A percentile compares a stretch with the other conserved stretches of the same genome.
phyloP scores from a whole-genome alignment of 179 eudicot species.

The Vitellaria paradoxa region DNA sequence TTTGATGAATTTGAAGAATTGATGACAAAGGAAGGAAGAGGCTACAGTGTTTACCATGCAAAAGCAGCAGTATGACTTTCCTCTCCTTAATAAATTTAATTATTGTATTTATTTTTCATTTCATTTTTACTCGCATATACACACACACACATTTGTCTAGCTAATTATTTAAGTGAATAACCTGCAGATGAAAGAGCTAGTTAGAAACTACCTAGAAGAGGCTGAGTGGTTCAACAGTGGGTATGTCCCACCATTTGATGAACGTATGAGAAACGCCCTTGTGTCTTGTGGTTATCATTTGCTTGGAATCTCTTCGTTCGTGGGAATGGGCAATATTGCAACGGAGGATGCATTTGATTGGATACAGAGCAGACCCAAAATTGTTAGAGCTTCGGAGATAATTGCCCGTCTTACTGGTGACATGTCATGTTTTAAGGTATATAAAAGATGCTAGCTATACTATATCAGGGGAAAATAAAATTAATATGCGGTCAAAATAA shows the following conservation, averaged over 20 bases:
- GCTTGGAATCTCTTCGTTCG: constrained; percentile 21
- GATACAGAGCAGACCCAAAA: constrained; percentile 22
- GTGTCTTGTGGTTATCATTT: constrained; percentile 13
- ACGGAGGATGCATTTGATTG: constrained; percentile 28
- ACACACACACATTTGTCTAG: too few relatives aligned
- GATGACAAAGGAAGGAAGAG: constrained; percentile 10
- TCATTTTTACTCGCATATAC: not conserved
- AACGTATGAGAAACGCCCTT: constrained; percentile 31
- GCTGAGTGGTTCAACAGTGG: constrained; percentile 12
- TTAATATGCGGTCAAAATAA: too few relatives aligned
- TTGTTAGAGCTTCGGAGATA: constrained; percentile 15
- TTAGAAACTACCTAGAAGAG: not conserved
- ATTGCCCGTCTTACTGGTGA: constrained; percentile 33
- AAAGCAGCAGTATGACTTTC: constrained; percentile 18
- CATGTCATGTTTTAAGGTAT: constrained; percentile 26
- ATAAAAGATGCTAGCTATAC: not conserved
- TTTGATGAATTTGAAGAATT: constrained; percentile 23
- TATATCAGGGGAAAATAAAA: not conserved
- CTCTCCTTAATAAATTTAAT: too few relatives aligned
- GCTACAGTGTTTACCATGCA: constrained; percentile 16
- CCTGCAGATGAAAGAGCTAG: constrained; percentile 20
- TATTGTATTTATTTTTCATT: too few relatives aligned
- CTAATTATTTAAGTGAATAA: too few relatives aligned
- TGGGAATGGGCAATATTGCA: constrained; percentile 30
- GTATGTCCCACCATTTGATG: constrained; percentile 31